Evolutionary conservation across 441 rosid genomes (phyloP), one percentile per base, ranked within the genome.

Genomic region (Erysimum cheiri): DNA sequence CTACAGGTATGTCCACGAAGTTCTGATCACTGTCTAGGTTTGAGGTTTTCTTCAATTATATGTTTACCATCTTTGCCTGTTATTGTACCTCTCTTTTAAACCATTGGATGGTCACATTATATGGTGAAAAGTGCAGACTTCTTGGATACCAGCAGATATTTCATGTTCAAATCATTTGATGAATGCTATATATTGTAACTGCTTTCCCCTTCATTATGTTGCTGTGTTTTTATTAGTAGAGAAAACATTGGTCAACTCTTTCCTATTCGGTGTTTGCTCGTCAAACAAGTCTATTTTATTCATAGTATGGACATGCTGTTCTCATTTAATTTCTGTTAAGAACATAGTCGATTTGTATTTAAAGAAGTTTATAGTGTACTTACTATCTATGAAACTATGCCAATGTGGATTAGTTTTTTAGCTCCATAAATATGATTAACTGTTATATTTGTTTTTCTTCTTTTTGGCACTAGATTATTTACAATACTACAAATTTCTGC

Each of bases 1-100:
- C 90, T 96, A 63, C 99, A 96, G 99, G 98, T 96, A 81, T 73
- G 71, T 75, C 31, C 22, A 47, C 46, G 48, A 67, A 54, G 36
- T 61, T 72, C 22, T 59, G 24, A 70, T 70, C 46, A 24, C 6
- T 55, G 17, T 63, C 54, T 62, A 26, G 70, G 53, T 56, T 62
- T 57, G 26, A 62, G 48, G 26, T 36, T 40, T 56, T 57, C 8
- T 56, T 64, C 29, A 64, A 1, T 52, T 52, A 22, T 52, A 24
- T 59, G 11, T 59, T 24, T 60, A 43, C 53, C 64, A 15, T 44
- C 35, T 17, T 65, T 60, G 4, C 28, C 28, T 67, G 24, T 14
- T 58, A n/a, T 48, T 65, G n/a, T 31, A 49, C 22, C 3, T 32
- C 14, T 54, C 59, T 54, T 26, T 54, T 60, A 66, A 47, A 71